Evolutionary conservation across 805 yeast species (phyloP).

Genomic region (Starmera amethionina): DNA sequence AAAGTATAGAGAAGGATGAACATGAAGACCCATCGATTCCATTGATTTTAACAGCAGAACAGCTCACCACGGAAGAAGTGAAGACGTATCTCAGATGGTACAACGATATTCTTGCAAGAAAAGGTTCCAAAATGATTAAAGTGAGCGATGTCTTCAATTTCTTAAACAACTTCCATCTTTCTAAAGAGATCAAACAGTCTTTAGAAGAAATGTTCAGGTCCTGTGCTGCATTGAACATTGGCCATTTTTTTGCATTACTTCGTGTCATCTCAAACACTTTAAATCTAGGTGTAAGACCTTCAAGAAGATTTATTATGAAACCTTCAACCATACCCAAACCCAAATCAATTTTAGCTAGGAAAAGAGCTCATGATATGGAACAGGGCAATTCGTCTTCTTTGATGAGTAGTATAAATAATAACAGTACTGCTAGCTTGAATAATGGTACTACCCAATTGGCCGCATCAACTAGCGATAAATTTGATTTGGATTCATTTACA

Average conservation of each 20-base stretch:
- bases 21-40: slow-evolving; percentile 39
- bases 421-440: slow-evolving; percentile 6
- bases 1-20: slow-evolving; percentile 11
- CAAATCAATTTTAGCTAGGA: slow-evolving; percentile 59
- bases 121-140: slow-evolving; percentile 54
- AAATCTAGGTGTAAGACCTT: slow-evolving; percentile 37
- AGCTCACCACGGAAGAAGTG: slow-evolving; percentile 68
- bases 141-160: slow-evolving; percentile 74
- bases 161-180: slow-evolving; percentile 64
- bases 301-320: slow-evolving; percentile 38
- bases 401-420: slow-evolving; percentile 13
- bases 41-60: slow-evolving; percentile 52
- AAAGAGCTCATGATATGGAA: slow-evolving; percentile 38
- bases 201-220: slow-evolving; percentile 42
- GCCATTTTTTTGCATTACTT: slow-evolving; percentile 83
- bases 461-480: slow-evolving; percentile 20
- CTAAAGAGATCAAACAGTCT: slow-evolving; percentile 37
- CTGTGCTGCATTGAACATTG: slow-evolving; percentile 61
- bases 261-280: slow-evolving; percentile 71
- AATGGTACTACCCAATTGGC: background rate
- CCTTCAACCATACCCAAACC: slow-evolving; percentile 73
- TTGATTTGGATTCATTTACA: slow-evolving; percentile 82
- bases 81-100: slow-evolving; percentile 92
- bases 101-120: slow-evolving; percentile 67
- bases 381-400: slow-evolving; percentile 19